Evolutionary conservation across 2,329 filamentous ascomycete genomes (phyloP), one percentile per base, ranked within the genome.

Genomic region (Sporothrix brasiliensis): DNA sequence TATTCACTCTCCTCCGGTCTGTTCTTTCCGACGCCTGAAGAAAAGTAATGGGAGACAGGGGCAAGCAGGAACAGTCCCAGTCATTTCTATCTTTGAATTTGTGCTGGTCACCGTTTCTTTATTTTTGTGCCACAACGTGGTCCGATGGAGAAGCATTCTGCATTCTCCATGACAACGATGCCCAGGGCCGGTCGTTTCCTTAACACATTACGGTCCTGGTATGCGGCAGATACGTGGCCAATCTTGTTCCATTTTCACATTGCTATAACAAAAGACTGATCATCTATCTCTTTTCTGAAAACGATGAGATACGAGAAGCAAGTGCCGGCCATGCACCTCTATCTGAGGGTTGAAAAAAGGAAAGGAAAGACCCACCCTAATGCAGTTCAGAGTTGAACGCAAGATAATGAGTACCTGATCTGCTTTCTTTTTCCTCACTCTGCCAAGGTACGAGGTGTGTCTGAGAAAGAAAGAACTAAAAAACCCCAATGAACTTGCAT

Each of bases 361-460:
- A 14, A 7, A n/a, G 7, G n/a, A 19, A 58, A 16, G 19, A 24
- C 52, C 24, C 27, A 41, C 14, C 44, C 44, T 19, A 2, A 6
- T 60, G 56, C 44, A 4, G 56, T 44, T n/a, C 19, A 61, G 56
- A 34, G 34, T 9, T 44, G 44, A 10, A 24, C 11, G 24, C 56
- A 61, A 24, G n/a, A 61, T 9, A 41, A 44, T 7, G n/a, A 41
- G 58, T 4, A 27, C 58, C 44, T 7, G 11, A 13, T 21, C 41
- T 47, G 21, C 39, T 63, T 63, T 21, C 58, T 63, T 47, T 54
- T 54, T 58, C 21, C 13, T 63, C n/a, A 5, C 10, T 47, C 21
- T 27, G 34, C 39, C 58, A 27, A 47, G 39, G 21, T 47, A 16
- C 39, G 27, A 47, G 58, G n/a, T 63, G 39, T 47, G 58, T 44